Base-by-base conservation (phyloP, 2,329 filamentous ascomycete genomes). In the Ceratocystis destructans region DNA sequence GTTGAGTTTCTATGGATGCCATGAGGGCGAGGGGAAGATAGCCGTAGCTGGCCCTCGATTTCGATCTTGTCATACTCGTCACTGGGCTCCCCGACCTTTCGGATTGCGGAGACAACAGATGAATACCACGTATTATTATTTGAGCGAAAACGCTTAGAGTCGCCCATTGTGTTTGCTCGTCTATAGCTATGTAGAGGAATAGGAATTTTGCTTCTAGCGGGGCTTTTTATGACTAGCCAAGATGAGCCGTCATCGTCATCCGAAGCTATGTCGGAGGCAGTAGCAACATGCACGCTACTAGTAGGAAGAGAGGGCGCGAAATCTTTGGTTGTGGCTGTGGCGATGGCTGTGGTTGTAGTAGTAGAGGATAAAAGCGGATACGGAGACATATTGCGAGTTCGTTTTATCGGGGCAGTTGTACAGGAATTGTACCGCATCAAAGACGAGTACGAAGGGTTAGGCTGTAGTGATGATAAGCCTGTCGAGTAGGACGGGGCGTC, bases 81-180 rank as follows among this genome's bases (percentile, higher is more conserved):
- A 7, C 45, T 57, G 10, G 64, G 44, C 55, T 46, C 44, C 20
- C 64, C 57, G 31, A 65, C 57, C 7, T 46, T 65, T 17, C 53
- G 37, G 55, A 65, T 65, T 20, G 55, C 64, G 22, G 41, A 59
- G n/a, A 55, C 57, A 15, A 65, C 64, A 46, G 64, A 65, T 10
- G 41, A 65, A 28, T 61, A 65, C 64, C 64, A 65, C 31, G 31
- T 31, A 25, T 65, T 61, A 5, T 15, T 41, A 15, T 41, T 41
- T 12, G 53, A 57, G 25, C 53, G 53, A 17, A 31, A 17, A n/a
- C 53, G 53, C 8, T 33, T 33, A 57, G 55, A 55, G 41, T 65
- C 53, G n/a, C 57, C 41, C 20, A 48, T 46, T 22, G 55, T 61
- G 64, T 50, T 46, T 31, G 55, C 28, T n/a, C 28, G 53, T 31